Evolutionary conservation across 2,329 filamentous ascomycete genomes (phyloP), one percentile per base, ranked within the genome.

Genomic region (Exophiala aquamarina): DNA sequence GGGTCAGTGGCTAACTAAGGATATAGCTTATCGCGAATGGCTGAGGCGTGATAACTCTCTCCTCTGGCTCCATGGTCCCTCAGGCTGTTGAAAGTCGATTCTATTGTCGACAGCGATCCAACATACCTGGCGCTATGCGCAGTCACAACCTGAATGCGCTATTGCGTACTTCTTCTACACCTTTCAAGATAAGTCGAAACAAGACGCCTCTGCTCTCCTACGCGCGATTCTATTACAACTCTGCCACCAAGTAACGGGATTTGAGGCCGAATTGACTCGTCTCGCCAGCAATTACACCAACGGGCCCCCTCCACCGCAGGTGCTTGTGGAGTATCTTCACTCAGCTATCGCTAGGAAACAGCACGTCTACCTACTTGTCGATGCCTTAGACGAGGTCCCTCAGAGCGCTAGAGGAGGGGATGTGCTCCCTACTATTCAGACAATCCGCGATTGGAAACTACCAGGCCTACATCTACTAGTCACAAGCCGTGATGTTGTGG

Each of bases 31-130:
- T 50, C 20, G 15, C 6, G 51, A 13, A 15, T 64, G 61, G 61
- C 43, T 63, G 5, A 28, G 19, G 3, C 33, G 56, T 11, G 37
- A 19, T 2, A 56, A 58, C 47, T 63, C 63, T 1, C 60, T 63
- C 13, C 44, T 64, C 3, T 65, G 60, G 60, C 18, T 65, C 0
- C 49, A 61, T 33, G 61, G 61, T 3, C 59, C 61, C 37, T 57
- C 61, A 6, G 62, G 62, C 26, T 63, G 54, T 51, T 59, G 62
- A 14, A 65, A 64, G 41, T 62, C 61, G 3, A 46, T 65, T 14
- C 41, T 65, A 6, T 63, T 52, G 47, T 62, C 61, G 14, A 61
- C 56, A 17, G 53, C 56, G 17, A 63, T 63, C 15, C 48, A 63
- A 20, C 19, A 51, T 42, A 50, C 47, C 2, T 50, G 57, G 13